Base-by-base conservation (phyloP, 495 filamentous ascomycete species). In the Sordaria brevicollis region DNA sequence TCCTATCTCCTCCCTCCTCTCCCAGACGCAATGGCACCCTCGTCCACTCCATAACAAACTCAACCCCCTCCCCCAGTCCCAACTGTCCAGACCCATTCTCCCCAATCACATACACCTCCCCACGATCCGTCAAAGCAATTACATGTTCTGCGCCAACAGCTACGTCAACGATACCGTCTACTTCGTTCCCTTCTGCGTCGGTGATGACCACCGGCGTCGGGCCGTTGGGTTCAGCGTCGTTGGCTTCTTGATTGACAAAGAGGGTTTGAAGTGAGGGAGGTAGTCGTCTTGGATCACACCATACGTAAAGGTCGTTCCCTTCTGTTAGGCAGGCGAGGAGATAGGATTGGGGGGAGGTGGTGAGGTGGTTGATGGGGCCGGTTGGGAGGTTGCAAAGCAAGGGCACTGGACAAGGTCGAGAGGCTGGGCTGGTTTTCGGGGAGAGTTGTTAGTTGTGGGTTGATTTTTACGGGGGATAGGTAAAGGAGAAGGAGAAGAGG, bases 251-350 rank as follows among this genome's bases (percentile, higher is more conserved):
- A 19, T 49, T 19, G 19, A 54, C 25, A 5, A 62, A 62, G 4
- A 62, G 49, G 6, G 49, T 31, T 31, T 62, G 49, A 5, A 25
- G 10, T 67, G 41, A 35, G 68, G 35, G 7, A 65, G 29, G 5
- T 29, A 70, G 34, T 9, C 73, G 69, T 5, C 70, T 70, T 0
- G 69, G 41, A 68, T 77, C 77, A 65, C 90, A 89, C 90, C 90
- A 92, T 49, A 86, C 70, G 75, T 91, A 92, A 4, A 91, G 75
- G 74, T 89, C 89, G 49, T 81, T 75, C 3, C 87, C 86, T 2
- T 76, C 73, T 0, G 86, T 88, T 17, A 92, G 68, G 0, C 88
- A 89, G 0, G 85, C 87, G 0, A 83, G 79, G 1, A 86, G 65
- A 76, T 85, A 90, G 3, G 88, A 88, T 4, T 4, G 15, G 11